Conservation (phyloP, 129 eudicot species). For the Chrysanthemum lavandulifolium region DNA sequence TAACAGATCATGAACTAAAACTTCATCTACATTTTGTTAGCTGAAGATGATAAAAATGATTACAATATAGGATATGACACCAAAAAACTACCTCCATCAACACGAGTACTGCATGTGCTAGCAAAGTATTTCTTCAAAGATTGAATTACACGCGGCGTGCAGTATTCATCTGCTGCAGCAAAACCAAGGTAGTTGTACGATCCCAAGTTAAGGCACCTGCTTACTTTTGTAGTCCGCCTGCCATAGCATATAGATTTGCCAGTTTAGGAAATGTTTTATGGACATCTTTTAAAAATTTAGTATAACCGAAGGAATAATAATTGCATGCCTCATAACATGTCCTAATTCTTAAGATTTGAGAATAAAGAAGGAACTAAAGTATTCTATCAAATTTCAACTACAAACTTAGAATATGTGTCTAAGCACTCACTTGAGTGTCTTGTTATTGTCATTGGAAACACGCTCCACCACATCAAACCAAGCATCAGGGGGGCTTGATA, state of each 20-base stretch:
- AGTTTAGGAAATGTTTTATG: neutral
- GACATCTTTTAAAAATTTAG: neutral
- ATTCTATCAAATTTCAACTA: neutral
- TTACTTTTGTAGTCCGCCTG: conserved; percentile 68
- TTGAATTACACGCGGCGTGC: conserved; percentile 80
- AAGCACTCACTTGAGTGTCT: conserved; percentile 77
- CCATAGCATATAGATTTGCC: conserved; percentile 12
- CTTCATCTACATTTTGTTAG: neutral
- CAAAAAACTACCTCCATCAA: conserved; percentile 75
- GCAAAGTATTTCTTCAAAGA: conserved; percentile 71
- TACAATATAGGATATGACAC: conserved; percentile 1
- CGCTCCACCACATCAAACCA: conserved; percentile 99
- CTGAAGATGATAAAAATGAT: neutral
- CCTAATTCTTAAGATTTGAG: neutral
- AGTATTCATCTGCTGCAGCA: conserved; percentile 96
- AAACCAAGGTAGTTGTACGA: conserved; percentile 96
- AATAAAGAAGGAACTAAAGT: neutral
- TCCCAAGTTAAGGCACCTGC: conserved; percentile 86
- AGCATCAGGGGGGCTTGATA: conserved; percentile 97
- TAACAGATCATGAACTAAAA: conserved; percentile 7
- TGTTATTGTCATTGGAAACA: conserved; percentile 84
- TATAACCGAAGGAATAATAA: neutral
- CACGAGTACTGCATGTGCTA: conserved; percentile 89
- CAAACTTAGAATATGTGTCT: conserved; percentile 7
- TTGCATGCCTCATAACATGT: conserved; percentile 5